Conservation (phyloP, 2,329 filamentous ascomycete species). For the Dactylellina drechsleri region DNA sequence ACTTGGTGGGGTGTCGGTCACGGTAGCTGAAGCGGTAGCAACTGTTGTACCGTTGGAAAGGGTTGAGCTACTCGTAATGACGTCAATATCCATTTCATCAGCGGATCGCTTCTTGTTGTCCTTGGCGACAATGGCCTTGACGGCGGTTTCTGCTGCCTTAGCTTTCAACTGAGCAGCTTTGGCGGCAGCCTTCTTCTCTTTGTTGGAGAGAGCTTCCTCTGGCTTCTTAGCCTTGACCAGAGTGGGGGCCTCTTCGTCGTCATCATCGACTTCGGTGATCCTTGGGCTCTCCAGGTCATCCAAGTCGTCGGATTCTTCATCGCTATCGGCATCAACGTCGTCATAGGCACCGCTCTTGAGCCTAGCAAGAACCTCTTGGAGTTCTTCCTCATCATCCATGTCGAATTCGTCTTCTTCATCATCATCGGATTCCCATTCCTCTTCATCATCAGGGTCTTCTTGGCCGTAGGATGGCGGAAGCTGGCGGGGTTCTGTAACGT, state of each 20-base stretch:
- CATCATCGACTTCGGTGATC: slow-evolving; percentile 71
- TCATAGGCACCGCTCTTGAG: slow-evolving; percentile 36
- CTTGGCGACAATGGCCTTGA: slow-evolving; percentile 65
- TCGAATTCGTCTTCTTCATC: slow-evolving; percentile 61
- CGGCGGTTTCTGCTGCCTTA: slow-evolving; percentile 66
- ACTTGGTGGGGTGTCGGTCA: slow-evolving; percentile 65
- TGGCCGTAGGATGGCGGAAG: slow-evolving; percentile 63
- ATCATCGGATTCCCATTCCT: slow-evolving; percentile 68
- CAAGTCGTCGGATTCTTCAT: slow-evolving; percentile 78
- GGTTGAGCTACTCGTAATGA: slow-evolving; percentile 67
- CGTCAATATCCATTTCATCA: slow-evolving; percentile 68
- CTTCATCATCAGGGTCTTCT: slow-evolving; percentile 69
- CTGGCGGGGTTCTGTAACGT: slow-evolving; percentile 73
- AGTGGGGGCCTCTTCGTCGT: slow-evolving; percentile 75
- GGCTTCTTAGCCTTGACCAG: slow-evolving; percentile 65
- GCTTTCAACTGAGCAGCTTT: slow-evolving; percentile 64
- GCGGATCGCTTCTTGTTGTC: slow-evolving; percentile 93
- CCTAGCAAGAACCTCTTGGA: slow-evolving; percentile 30
- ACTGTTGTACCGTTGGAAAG: slow-evolving; percentile 34
- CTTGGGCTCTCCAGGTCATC: slow-evolving; percentile 82
- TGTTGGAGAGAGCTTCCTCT: slow-evolving; percentile 69
- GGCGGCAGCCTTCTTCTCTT: slow-evolving; percentile 65
- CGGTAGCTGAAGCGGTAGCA: slow-evolving; percentile 19
- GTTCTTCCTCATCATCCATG: slow-evolving; percentile 62
- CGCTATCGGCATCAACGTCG: slow-evolving; percentile 63